A percentile compares a stretch with the other conserved stretches of the same genome.
These are phyloP conservation scores for Lactifluus rugatus DNA, from an alignment of 768 basidiomycete species.

Conservation along the genomic window DNA sequence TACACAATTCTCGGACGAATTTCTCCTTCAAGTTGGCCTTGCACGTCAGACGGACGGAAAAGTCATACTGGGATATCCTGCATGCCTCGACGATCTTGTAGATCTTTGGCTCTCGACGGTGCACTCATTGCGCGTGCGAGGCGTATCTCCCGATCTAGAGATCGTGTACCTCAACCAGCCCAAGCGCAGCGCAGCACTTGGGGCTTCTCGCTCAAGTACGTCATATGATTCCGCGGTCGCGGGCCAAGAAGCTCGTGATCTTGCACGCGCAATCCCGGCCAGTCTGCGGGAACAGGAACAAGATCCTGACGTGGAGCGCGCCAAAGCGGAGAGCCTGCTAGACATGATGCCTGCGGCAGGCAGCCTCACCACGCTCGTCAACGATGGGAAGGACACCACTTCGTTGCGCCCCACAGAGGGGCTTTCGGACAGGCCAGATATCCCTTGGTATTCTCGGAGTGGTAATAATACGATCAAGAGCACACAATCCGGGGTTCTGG, in stretches of 20 bases:
- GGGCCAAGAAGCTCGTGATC: slow-evolving; percentile 33
- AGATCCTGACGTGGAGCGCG: slow-evolving; percentile 18
- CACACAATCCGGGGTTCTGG: slow-evolving; percentile 1
- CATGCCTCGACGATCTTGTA: slow-evolving; percentile 27
- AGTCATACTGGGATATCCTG: slow-evolving; percentile 1
- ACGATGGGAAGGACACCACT: background rate
- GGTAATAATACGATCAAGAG: slow-evolving; percentile 21
- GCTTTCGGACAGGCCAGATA: slow-evolving; percentile 18
- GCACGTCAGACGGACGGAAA: background rate
- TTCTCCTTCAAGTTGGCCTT: slow-evolving; percentile 31
- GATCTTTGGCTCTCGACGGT: slow-evolving; percentile 27
- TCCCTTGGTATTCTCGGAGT: slow-evolving; percentile 28
- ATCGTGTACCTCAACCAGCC: slow-evolving; percentile 39
- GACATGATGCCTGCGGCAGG: slow-evolving; percentile 4
- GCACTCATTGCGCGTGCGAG: slow-evolving; percentile 21
- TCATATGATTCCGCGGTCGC: background rate
- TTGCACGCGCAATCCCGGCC: slow-evolving; percentile 38
- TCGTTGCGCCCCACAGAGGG: background rate
- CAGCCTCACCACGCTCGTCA: background rate
- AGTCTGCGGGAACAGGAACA: slow-evolving; percentile 30
- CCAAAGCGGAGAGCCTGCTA: slow-evolving; percentile 21
- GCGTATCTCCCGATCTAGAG: slow-evolving; percentile 35
- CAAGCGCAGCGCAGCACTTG: background rate
- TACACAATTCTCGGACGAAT: slow-evolving; percentile 39
- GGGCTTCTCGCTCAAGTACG: background rate